Percentiles rank a stretch among this genome's conserved stretches.
Evolutionary conservation across 2,329 filamentous ascomycete species (phyloP).

Genomic region (Aspergillus costaricaensis): DNA sequence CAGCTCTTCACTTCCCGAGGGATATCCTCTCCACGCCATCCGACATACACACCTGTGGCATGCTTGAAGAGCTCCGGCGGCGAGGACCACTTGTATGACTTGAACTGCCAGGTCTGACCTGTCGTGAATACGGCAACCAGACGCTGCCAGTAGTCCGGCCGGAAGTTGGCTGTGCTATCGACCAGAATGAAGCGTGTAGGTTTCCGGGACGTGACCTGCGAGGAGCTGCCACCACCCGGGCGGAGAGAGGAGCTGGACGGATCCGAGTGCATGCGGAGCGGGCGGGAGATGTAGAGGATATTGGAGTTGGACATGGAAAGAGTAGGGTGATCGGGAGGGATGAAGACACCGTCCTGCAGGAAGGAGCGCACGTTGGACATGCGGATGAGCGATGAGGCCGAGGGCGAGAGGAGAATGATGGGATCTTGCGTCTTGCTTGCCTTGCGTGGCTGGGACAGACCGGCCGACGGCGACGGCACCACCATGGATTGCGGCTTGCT

Average conservation of each 20-base stretch:
- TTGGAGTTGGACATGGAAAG: constrained; percentile 67
- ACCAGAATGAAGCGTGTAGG: constrained; percentile 93
- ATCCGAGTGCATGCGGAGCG: constrained; percentile 60
- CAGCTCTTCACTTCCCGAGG: constrained; percentile 79
- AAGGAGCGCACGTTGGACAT: constrained; percentile 96
- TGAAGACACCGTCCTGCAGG: constrained; percentile 80
- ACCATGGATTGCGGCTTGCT: constrained; percentile 34
- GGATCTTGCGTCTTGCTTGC: constrained; percentile 64
- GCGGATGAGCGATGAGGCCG: constrained; percentile 88
- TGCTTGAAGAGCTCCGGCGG: constrained; percentile 88
- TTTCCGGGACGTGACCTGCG: constrained; percentile 51
- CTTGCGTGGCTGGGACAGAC: constrained; percentile 44
- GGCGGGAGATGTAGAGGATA: constrained; percentile 82
- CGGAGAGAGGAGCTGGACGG: constrained; percentile 30
- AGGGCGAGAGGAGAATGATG: constrained; percentile 95
- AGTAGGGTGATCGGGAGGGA: constrained; percentile 67
- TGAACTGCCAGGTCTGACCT: constrained; percentile 97
- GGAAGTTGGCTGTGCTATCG: constrained; percentile 90
- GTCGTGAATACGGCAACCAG: constrained; percentile 97
- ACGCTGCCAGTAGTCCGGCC: constrained; percentile 95
- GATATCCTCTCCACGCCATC: constrained; percentile 81
- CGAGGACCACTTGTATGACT: constrained; percentile 93
- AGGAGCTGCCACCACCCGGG: constrained; percentile 53
- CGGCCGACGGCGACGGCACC: constrained; percentile 39
- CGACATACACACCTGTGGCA: constrained; percentile 83